These are phyloP conservation scores for Ensete ventricosum DNA, from an alignment of 176 grass and related monocot species.

Conservation along the genomic window DNA sequence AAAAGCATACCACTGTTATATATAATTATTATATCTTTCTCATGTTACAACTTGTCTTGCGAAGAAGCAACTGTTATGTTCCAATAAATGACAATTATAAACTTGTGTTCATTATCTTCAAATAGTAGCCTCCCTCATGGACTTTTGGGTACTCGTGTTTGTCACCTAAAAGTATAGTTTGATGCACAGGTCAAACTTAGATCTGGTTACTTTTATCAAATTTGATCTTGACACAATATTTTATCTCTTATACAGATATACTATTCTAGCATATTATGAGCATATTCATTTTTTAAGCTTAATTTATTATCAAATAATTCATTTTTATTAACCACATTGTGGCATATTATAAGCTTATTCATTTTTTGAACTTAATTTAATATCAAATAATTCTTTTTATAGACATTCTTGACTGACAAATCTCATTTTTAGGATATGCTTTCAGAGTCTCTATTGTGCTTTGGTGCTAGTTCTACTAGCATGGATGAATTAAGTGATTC, in stretches of 20 bases:
- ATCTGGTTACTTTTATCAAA: background rate
- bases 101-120: too few relatives aligned
- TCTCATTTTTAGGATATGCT: conserved; percentile 45
- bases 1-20: too few relatives aligned
- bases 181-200: background rate
- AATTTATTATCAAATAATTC: background rate
- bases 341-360: background rate
- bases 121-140: too few relatives aligned
- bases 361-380: background rate
- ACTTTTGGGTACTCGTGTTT: too few relatives aligned
- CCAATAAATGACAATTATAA: too few relatives aligned
- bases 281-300: background rate
- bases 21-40: too few relatives aligned
- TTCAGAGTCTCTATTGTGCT: conserved; percentile 70
- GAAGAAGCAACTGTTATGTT: too few relatives aligned
- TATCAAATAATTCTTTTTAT: background rate
- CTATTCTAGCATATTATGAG: background rate
- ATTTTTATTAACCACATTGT: background rate
- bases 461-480: conserved; percentile 61
- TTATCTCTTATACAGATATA: background rate
- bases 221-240: background rate
- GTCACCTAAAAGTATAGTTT: too few relatives aligned
- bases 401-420: background rate
- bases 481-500: conserved; percentile 61
- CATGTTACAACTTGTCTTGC: too few relatives aligned